phyloP scores from a whole-genome alignment of 1,139 yeast genomes.

The Sugiyamaella novakii region DNA sequence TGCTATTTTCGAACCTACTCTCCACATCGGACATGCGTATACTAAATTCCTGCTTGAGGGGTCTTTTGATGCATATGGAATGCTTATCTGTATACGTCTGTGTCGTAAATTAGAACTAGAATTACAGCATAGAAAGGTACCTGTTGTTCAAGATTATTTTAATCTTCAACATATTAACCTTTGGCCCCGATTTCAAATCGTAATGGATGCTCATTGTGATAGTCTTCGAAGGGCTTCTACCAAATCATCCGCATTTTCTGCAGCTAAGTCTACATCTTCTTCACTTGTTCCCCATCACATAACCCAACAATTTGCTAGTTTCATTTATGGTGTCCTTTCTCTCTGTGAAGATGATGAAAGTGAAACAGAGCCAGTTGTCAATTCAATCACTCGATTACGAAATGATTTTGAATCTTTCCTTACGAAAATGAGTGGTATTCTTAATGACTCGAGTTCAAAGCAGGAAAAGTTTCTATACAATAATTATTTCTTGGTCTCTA shows the following conservation, averaged over 20 bases:
- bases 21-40: constrained; percentile 54
- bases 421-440: constrained; percentile 56
- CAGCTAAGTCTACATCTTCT: constrained; percentile 35
- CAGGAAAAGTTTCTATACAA: constrained; percentile 74
- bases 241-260: constrained; percentile 35
- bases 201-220: constrained; percentile 77
- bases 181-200: constrained; percentile 85
- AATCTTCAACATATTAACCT: constrained; percentile 63
- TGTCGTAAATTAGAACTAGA: constrained; percentile 65
- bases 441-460: constrained; percentile 48
- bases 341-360: constrained; percentile 44
- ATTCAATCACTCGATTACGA: constrained; percentile 66
- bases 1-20: constrained; percentile 53
- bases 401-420: constrained; percentile 78
- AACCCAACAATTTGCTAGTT: constrained; percentile 79
- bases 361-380: constrained; percentile 66
- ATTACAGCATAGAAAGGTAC: constrained; percentile 65
- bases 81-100: constrained; percentile 73
- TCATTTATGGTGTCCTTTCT: constrained; percentile 70
- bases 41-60: constrained; percentile 52
- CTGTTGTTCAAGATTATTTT: constrained; percentile 73
- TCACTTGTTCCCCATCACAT: constrained; percentile 60
- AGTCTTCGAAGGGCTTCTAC: constrained; percentile 53
- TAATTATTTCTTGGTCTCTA: constrained; percentile 56
- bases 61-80: constrained; percentile 75